A percentile compares a stretch with the other conserved stretches of the same genome.
phyloP scores from a whole-genome alignment of 768 basidiomycete species.

The Lactarius psammicola region DNA sequence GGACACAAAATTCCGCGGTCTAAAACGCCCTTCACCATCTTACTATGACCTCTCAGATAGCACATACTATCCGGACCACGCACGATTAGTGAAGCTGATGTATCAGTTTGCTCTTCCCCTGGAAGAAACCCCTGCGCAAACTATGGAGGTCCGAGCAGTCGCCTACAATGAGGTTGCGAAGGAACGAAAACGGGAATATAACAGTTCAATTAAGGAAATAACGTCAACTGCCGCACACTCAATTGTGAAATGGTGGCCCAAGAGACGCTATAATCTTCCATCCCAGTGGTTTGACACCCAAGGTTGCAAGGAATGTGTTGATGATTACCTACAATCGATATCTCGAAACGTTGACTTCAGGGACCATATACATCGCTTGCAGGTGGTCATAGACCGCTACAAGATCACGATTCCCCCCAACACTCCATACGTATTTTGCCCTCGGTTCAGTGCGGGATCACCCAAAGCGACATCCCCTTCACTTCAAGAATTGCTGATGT shows the following conservation, averaged over 20 bases:
- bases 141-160: not conserved
- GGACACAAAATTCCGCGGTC: not conserved
- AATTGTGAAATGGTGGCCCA: not conserved
- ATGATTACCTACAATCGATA: not conserved
- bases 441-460: not conserved
- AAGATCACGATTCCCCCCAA: not conserved
- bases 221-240: slow-evolving; percentile 28
- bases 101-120: not conserved
- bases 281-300: not conserved
- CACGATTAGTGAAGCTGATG: not conserved
- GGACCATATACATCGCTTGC: slow-evolving; percentile 9
- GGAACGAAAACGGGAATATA: not conserved
- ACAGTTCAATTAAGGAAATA: not conserved
- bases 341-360: not conserved
- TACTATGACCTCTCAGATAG: slow-evolving; percentile 31
- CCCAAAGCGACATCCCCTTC: not conserved
- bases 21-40: not conserved
- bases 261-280: not conserved
- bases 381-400: not conserved
- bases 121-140: not conserved
- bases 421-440: not conserved
- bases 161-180: too few species aligned
- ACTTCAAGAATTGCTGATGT: not conserved
- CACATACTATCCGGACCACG: not conserved
- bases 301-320: not conserved